Evolutionary conservation across 2,329 filamentous ascomycete species (phyloP), one percentile per base, ranked within the genome.

Genomic region (Endothia cerciana): DNA sequence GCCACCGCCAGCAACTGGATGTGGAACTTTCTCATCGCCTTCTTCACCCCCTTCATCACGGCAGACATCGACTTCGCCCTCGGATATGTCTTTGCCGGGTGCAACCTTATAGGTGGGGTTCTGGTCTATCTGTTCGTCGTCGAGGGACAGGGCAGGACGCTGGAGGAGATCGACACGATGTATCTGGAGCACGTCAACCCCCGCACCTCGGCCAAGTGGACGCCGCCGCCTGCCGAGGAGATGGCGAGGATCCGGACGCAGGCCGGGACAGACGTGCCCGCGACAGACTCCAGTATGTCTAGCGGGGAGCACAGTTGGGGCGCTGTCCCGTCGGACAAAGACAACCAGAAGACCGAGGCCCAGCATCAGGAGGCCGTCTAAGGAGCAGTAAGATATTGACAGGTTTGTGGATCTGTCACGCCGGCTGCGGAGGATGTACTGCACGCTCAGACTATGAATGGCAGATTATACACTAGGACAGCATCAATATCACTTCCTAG

Each of bases 141-240:
- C 64, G 91, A 94, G 74, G 88, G 86, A 56, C 88, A 91, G 73
- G 91, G 89, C 62, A 85, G 90, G 6, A 89, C 87, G 0, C 82
- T 94, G 1, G 91, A 94, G 78, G 90, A 94, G 75, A 90, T 94
- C 64, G 91, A 94, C 72, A 89, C 87, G 58, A 91, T 91, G 89
- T 93, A 93, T 70, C 81, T 91, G 43, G 80, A 89, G 60, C 79
- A 79, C 33, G 87, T 92, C 22, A 85, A 80, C 70, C 88, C 90
- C 0, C 86, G 85, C 79, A 85, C 87, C 80, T 89, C 86, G 71
- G 74, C 79, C 56, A 78, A 83, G 68, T 91, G 85, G 85, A 70
- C 77, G 5, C 74, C 81, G 0, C 81, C 81, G 0, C 73, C 78
- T 1, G 77, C 79, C 0, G 79, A 82, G 64, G 76, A 81, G 67